Evolutionary conservation across 2,329 filamentous ascomycete genomes (phyloP), one percentile per base, ranked within the genome.

Genomic region (Leptographium flavum): DNA sequence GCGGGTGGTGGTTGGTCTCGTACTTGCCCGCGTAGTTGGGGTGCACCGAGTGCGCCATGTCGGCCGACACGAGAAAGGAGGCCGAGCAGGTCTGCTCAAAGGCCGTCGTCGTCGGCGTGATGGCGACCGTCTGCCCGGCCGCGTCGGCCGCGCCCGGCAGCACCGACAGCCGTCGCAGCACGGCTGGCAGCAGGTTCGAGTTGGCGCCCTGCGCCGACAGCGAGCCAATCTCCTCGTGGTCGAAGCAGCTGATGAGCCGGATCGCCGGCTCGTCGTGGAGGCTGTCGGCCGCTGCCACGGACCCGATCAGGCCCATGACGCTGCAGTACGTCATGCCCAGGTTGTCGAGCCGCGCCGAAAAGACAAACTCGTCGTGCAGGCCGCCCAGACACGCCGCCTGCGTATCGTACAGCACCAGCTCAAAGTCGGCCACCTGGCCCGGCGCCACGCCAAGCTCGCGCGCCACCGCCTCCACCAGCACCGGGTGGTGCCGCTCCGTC

Each of bases 211-310:
- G 92, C 5, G 90, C 88, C 3, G 87, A 94, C 47, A 76, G 80
- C 50, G 86, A 94, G 45, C 92, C 92, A 57, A 98, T 92, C 61
- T 98, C 92, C 64, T 98, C 92, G 65, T 98, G 88, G 60, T 98
- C 92, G 62, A 98, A 98, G 63, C 90, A 85, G 31, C 87, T 83
- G 53, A 93, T 82, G n/a, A 98, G 70, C 39, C 92, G 86, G 57
- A 96, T 95, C 17, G 77, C 81, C 4, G 76, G 21, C 47, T 54
- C 53, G 38, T 50, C 69, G 57, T 95, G 90, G 25, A 96, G 73
- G 6, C 81, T 73, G 4, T 70, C 65, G 13, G 74, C 60, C 3
- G 76, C 71, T 19, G 70, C 64, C 23, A 93, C 68, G 0, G 90
- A 95, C 51, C 81, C 74, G 55, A 96, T 87, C 46, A 98, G 70